phyloP scores from a whole-genome alignment of 169 alveolate species.

The Hepatocystis sp. region DNA sequence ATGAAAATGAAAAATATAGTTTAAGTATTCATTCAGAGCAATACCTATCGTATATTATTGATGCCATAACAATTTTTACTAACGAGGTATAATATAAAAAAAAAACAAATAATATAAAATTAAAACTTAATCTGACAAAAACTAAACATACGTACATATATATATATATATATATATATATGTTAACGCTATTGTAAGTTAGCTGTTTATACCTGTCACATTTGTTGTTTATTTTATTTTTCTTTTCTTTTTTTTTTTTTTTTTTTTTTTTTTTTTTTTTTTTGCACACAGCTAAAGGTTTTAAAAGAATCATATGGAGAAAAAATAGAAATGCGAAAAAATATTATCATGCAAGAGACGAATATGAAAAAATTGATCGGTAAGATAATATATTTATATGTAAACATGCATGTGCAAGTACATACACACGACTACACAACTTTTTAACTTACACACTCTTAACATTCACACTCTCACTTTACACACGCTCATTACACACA shows the following conservation, averaged over 20 bases:
- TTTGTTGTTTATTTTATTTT: not conserved
- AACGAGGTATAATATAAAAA: constrained; percentile 25
- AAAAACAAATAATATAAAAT: too few relatives aligned
- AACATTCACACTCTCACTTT: too few relatives aligned
- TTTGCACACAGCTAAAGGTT: constrained; percentile 28
- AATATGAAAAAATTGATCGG: constrained; percentile 52
- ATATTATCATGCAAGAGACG: constrained; percentile 39
- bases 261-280: not conserved
- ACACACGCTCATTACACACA: too few relatives aligned
- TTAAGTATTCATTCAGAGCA: constrained; percentile 60
- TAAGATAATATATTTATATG: constrained; percentile 3
- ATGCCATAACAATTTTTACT: constrained; percentile 76
- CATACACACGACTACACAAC: too few relatives aligned
- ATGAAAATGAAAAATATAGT: constrained; percentile 50
- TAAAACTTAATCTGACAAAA: not conserved
- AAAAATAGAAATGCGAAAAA: constrained; percentile 34
- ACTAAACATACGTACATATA: not conserved
- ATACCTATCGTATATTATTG: constrained; percentile 57
- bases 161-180: constrained; percentile 7
- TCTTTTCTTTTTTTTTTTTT: not conserved
- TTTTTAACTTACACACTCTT: too few relatives aligned
- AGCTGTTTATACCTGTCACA: not conserved
- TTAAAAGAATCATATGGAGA: constrained; percentile 67
- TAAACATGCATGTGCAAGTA: not conserved
- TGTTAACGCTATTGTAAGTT: not conserved